Conservation (phyloP, 345 rosid genomes). For the Mangifera indica region DNA sequence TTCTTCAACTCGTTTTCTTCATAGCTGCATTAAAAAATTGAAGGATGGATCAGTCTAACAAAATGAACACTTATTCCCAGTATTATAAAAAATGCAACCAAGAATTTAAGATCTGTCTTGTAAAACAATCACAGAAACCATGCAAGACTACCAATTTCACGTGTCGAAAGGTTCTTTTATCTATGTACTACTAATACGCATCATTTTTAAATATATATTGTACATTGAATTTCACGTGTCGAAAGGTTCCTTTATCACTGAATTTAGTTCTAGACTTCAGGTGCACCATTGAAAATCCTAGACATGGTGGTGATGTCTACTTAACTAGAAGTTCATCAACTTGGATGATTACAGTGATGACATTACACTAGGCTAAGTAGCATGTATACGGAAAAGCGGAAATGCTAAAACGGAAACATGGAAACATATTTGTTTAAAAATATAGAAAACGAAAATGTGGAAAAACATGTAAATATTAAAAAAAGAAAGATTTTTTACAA, state of each 20-base stretch:
- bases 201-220: not conserved
- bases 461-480: too few relatives aligned
- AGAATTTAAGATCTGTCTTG: not conserved
- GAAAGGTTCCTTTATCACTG: too few relatives aligned
- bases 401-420: too few relatives aligned
- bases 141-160: not conserved
- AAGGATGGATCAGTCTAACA: slow-evolving; percentile 2
- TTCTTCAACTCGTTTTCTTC: slow-evolving; percentile 67
- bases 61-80: not conserved
- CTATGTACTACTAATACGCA: not conserved
- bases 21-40: slow-evolving; percentile 52
- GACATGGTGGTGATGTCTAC: not conserved
- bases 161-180: not conserved
- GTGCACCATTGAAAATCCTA: not conserved
- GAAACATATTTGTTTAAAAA: too few relatives aligned
- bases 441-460: too few relatives aligned
- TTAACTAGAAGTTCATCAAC: not conserved
- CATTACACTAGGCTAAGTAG: not conserved
- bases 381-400: not conserved
- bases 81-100: not conserved
- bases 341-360: not conserved
- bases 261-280: not conserved
- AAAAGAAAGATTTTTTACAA: too few relatives aligned
- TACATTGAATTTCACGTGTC: not conserved
- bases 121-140: not conserved